Conservation (phyloP, 2,329 filamentous ascomycete genomes). For the Setomelanomma holmii region DNA sequence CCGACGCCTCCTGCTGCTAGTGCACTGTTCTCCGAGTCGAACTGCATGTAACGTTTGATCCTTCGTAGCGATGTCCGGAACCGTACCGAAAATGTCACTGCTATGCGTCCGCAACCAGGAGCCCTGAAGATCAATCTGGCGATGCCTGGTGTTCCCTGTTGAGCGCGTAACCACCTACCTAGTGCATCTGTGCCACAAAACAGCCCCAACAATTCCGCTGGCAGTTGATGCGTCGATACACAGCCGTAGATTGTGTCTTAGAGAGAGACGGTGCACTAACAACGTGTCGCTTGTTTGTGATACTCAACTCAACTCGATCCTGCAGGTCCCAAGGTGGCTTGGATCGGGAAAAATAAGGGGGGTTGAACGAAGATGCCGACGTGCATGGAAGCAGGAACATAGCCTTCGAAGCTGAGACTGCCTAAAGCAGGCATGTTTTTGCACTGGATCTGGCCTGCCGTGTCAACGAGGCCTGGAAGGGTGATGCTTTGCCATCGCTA, state of each 20-base stretch:
- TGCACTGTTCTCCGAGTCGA: background rate
- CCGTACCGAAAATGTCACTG: constrained; percentile 1
- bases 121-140: constrained; percentile 12
- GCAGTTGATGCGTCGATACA: constrained; percentile 34
- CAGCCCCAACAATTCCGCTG: constrained; percentile 40
- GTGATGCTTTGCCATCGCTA: constrained; percentile 14
- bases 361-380: background rate
- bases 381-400: background rate
- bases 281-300: constrained; percentile 32
- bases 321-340: constrained; percentile 35
- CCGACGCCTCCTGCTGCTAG: too few relatives aligned
- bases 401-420: background rate
- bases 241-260: constrained; percentile 23
- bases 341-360: constrained; percentile 20
- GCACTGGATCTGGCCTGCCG: background rate
- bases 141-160: constrained; percentile 17
- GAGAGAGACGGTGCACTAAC: constrained; percentile 20
- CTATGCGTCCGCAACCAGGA: background rate
- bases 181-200: constrained; percentile 32
- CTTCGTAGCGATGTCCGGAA: background rate
- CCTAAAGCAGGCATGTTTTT: background rate
- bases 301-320: constrained; percentile 23
- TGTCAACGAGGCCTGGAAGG: constrained; percentile 9
- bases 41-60: background rate
- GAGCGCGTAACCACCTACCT: constrained; percentile 16